These are phyloP conservation scores for Fraxinus sp. DNA, from an alignment of 305 asterid species.

Conservation along the genomic window DNA sequence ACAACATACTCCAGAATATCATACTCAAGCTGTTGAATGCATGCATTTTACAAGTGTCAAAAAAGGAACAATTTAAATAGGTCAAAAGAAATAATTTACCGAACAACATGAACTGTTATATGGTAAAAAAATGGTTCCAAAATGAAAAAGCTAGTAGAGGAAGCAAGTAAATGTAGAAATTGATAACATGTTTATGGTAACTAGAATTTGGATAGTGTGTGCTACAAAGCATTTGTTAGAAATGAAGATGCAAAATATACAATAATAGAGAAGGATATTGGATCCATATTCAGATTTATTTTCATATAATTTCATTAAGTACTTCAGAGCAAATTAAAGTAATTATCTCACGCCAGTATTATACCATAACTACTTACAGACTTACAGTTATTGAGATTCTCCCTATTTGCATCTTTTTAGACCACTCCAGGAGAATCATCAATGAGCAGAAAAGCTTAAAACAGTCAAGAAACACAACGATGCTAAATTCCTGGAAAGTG, in stretches of 20 bases:
- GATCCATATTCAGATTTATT: not conserved
- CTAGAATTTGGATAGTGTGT: not conserved
- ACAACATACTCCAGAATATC: slow-evolving; percentile 97
- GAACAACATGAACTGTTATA: not conserved
- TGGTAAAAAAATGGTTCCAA: not conserved
- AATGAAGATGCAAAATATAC: slow-evolving; percentile 13
- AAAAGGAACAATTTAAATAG: slow-evolving; percentile 6
- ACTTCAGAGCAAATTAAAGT: not conserved
- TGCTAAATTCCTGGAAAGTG: not conserved
- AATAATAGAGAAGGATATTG: not conserved
- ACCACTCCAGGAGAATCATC: not conserved
- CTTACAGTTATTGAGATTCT: not conserved
- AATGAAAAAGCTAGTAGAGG: slow-evolving; percentile 8
- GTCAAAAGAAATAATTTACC: not conserved
- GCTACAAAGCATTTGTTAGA: not conserved
- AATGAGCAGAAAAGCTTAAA: not conserved
- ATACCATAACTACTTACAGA: not conserved
- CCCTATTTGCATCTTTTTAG: not conserved
- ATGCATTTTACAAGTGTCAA: slow-evolving; percentile 18
- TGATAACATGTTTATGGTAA: slow-evolving; percentile 7
- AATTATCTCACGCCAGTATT: not conserved
- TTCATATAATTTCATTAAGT: not conserved
- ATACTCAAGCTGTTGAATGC: slow-evolving; percentile 80
- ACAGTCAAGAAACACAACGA: not conserved
- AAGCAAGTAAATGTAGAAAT: not conserved